Evolutionary conservation across 2,329 filamentous ascomycete genomes (phyloP).

Genomic region (Teratosphaeriaceae sp.): DNA sequence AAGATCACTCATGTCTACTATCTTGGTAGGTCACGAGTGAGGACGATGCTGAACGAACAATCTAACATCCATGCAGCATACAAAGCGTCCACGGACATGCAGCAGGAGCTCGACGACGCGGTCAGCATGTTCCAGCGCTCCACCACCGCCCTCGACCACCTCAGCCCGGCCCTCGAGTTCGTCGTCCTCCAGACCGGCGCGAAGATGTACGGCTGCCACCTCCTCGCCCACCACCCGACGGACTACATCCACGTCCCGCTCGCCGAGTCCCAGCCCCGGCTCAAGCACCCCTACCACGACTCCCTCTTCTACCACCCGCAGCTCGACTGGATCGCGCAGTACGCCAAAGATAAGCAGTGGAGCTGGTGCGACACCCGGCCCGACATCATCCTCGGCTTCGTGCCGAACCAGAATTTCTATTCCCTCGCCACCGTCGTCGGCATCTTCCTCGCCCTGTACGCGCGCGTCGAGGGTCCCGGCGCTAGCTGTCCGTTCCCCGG

Average conservation of each 20-base stretch:
- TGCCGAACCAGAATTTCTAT: slow-evolving; percentile 32
- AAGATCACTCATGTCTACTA: slow-evolving; percentile 42
- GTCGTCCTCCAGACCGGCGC: slow-evolving; percentile 31
- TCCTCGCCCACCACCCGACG: slow-evolving; percentile 33
- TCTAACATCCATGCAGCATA: slow-evolving; percentile 23
- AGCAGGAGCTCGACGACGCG: slow-evolving; percentile 35
- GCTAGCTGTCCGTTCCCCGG: slow-evolving; percentile 31
- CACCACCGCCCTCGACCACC: slow-evolving; percentile 29
- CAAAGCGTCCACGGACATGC: slow-evolving; percentile 35
- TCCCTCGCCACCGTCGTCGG: slow-evolving; percentile 26
- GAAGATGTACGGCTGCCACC: slow-evolving; percentile 38
- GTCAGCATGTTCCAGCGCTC: slow-evolving; percentile 37
- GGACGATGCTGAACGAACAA: background rate
- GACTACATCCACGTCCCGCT: slow-evolving; percentile 31
- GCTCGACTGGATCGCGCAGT: slow-evolving; percentile 29
- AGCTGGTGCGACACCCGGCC: slow-evolving; percentile 33
- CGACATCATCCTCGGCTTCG: slow-evolving; percentile 32
- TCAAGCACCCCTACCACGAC: slow-evolving; percentile 24
- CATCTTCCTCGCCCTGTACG: slow-evolving; percentile 29
- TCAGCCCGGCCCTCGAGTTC: slow-evolving; percentile 34
- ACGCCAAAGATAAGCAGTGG: slow-evolving; percentile 28
- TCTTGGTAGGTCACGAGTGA: slow-evolving; percentile 19
- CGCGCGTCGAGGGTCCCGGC: slow-evolving; percentile 29
- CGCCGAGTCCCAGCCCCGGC: slow-evolving; percentile 24
- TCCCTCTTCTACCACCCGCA: slow-evolving; percentile 33